Base-by-base conservation (phyloP, 2,329 filamentous ascomycete genomes). In the Pseudogymnoascus sp. region DNA sequence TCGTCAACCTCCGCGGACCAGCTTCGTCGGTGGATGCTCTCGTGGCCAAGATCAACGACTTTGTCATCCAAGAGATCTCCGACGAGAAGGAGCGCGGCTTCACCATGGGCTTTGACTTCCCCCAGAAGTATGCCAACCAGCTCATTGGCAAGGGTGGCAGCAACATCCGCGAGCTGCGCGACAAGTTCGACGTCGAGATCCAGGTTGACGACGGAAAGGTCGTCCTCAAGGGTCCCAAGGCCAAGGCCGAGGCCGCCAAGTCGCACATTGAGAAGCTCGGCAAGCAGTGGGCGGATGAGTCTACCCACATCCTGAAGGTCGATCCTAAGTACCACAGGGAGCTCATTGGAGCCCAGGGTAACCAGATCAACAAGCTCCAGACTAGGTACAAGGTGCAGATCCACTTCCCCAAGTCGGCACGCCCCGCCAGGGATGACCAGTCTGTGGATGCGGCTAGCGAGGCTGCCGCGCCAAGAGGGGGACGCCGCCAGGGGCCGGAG, bases 1-100 rank as follows among this genome's bases (percentile, higher is more conserved):
- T 79, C 2, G 81, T 93, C 63, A 87, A 84, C 47, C 82, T 97
- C 63, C 88, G 90, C 63, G 93, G 93, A 21, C 92, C 92, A 21
- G 77, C 82, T 54, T 83, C 84, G 15, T 82, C 84, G 21, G 90
- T 96, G 3, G 83, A 89, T 59, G 83, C 84, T 1, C 81, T 97
- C 39, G 81, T 84, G 31, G 76, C 81, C 36, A 94, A 92, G 78
- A 84, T 96, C 60, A 76, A 83, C 63, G 84, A 84, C 5, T 97
- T 96, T 71, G 80, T 97, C 21, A 86, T 88, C 71, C 88, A 95
- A 72, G 92, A 96, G 75, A 89, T 92, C 77, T 84, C 90, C 73
- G 92, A 97, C 64, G 93, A 97, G 75, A 89, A 94, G 72, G 93
- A 97, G 76, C 89, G 93, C 63, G 92, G 90, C 47, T 95, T 92